Evolutionary conservation across 768 basidiomycete genomes (phyloP).

Genomic region (Tricholoma sp.): DNA sequence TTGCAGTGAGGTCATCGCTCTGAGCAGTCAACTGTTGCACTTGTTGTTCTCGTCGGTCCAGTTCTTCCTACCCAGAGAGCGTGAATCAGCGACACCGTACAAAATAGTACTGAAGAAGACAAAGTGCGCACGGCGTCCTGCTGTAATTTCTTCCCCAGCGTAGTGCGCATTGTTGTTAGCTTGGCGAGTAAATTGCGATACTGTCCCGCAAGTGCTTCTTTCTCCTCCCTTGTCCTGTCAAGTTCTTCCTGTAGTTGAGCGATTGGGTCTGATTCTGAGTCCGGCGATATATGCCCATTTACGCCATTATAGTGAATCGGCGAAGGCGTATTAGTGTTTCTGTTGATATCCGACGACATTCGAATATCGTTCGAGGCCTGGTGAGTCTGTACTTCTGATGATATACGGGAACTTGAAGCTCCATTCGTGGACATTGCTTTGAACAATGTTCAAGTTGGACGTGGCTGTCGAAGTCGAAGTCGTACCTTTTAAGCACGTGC

Average conservation of each 20-base stretch:
- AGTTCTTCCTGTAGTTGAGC: slow-evolving; percentile 70
- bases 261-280: slow-evolving; percentile 44
- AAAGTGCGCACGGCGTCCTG: slow-evolving; percentile 79
- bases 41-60: slow-evolving; percentile 85
- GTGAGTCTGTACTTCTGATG: slow-evolving; percentile 13
- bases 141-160: slow-evolving; percentile 88
- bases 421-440: slow-evolving; percentile 23
- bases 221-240: slow-evolving; percentile 72
- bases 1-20: slow-evolving; percentile 65
- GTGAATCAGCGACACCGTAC: slow-evolving; percentile 11
- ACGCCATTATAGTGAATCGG: slow-evolving; percentile 28
- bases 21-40: slow-evolving; percentile 74
- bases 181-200: slow-evolving; percentile 84
- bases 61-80: slow-evolving; percentile 76
- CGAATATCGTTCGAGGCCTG: slow-evolving; percentile 24
- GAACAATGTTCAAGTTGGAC: not conserved
- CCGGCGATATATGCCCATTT: slow-evolving; percentile 28
- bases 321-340: slow-evolving; percentile 23
- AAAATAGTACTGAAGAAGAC: not conserved
- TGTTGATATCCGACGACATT: slow-evolving; percentile 45
- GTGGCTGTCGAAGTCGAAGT: too few relatives aligned
- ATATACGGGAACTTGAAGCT: slow-evolving; percentile 13
- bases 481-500: too few relatives aligned
- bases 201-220: slow-evolving; percentile 79
- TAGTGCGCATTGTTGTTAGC: slow-evolving; percentile 88